Percentiles rank a stretch among this genome's conserved stretches.
Conservation (phyloP, 1,284 basidiomycete genomes). For the Melanopsichium pennsylvanicum region DNA sequence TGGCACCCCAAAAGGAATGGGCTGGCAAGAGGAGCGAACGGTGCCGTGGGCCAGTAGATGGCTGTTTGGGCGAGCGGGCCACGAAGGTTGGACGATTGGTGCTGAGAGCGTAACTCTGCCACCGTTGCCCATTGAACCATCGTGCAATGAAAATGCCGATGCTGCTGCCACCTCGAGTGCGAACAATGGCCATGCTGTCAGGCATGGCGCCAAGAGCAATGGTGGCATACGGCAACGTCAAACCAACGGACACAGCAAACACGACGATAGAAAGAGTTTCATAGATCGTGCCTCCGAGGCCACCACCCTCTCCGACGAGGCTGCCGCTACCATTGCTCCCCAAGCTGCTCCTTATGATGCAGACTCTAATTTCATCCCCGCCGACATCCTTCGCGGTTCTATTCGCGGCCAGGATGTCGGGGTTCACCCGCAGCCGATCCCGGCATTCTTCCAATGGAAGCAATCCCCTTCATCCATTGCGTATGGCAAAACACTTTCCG, state of each 20-base stretch:
- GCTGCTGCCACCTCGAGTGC: too few relatives aligned
- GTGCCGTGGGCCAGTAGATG: conserved; percentile 16
- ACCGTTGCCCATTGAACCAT: conserved; percentile 7
- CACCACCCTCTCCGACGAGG: neutral
- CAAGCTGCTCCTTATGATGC: conserved; percentile 7
- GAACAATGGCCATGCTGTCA: too few relatives aligned
- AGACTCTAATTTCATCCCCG: neutral
- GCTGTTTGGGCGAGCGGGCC: conserved; percentile 21
- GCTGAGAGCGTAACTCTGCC: conserved; percentile 27
- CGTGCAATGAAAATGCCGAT: too few relatives aligned
- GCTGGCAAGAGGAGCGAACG: conserved; percentile 17
- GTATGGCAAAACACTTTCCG: conserved; percentile 12
- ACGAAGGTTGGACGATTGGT: conserved; percentile 36
- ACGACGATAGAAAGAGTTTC: neutral
- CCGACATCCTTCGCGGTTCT: conserved; percentile 12
- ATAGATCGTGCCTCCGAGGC: conserved; percentile 4
- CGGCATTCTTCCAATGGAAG: conserved; percentile 38
- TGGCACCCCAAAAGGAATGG: conserved; percentile 15
- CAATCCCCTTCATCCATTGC: conserved; percentile 13
- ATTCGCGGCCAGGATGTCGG: conserved; percentile 2
- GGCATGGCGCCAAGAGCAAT: too few relatives aligned
- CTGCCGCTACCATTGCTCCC: conserved; percentile 2
- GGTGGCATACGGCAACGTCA: too few relatives aligned
- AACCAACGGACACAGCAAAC: too few relatives aligned
- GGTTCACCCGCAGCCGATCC: conserved; percentile 2